phyloP scores from a whole-genome alignment of 1,284 basidiomycete genomes.

The Limonomyces culmigenus region DNA sequence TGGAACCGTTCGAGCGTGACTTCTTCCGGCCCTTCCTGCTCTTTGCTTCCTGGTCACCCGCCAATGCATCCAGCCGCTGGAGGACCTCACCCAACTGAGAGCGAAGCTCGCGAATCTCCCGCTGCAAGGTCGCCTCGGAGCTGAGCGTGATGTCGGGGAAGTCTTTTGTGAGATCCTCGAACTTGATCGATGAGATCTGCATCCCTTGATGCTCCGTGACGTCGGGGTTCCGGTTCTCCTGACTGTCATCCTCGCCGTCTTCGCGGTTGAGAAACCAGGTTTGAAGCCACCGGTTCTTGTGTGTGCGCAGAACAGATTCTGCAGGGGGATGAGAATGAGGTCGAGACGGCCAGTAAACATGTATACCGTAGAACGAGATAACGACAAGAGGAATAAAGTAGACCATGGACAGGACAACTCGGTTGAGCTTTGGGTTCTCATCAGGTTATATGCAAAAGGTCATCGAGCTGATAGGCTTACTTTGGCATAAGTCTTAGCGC shows the following conservation, averaged over 20 bases:
- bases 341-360: slow-evolving; percentile 20
- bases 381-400: slow-evolving; percentile 67
- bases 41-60: no score
- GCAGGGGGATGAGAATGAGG: not conserved
- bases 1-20: no score
- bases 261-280: slow-evolving; percentile 34
- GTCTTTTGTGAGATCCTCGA: slow-evolving; percentile 54
- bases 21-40: slow-evolving; percentile 15
- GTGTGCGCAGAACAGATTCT: not conserved
- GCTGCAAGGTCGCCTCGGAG: not conserved
- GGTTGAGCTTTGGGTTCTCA: slow-evolving; percentile 39
- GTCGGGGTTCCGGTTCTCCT: slow-evolving; percentile 4
- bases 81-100: not conserved
- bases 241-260: slow-evolving; percentile 7
- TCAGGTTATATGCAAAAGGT: not conserved
- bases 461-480: not conserved
- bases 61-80: not conserved
- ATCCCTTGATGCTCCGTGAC: slow-evolving; percentile 13
- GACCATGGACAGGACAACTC: slow-evolving; percentile 54
- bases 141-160: slow-evolving; percentile 54
- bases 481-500: not conserved
- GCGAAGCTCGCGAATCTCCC: not conserved
- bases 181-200: slow-evolving; percentile 60
- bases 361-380: slow-evolving; percentile 69
- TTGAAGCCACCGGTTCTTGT: slow-evolving; percentile 37